A percentile compares a stretch with the other conserved stretches of the same genome.
phyloP scores from a whole-genome alignment of 2,329 filamentous ascomycete species.

The Cercospora zeae-maydis region DNA sequence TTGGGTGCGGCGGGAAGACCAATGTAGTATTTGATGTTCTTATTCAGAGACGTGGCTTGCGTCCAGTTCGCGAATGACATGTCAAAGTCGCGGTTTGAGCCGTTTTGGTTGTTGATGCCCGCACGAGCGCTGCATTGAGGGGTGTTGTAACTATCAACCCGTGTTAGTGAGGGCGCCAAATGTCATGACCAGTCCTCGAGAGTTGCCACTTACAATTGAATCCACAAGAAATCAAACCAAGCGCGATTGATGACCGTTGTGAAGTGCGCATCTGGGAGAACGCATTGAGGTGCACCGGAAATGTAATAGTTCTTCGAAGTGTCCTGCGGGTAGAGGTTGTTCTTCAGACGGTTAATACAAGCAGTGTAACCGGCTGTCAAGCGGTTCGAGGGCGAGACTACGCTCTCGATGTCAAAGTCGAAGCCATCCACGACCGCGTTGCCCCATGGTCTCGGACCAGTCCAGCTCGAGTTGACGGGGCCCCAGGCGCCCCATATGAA shows the following conservation, averaged over 20 bases:
- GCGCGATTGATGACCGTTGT: slow-evolving; percentile 36
- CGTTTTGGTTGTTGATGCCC: slow-evolving; percentile 38
- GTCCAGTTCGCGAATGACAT: slow-evolving; percentile 23
- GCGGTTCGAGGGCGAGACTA: slow-evolving; percentile 32
- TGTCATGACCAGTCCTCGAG: neutral
- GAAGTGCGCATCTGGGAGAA: slow-evolving; percentile 47
- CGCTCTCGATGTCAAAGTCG: slow-evolving; percentile 50
- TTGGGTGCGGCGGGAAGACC: slow-evolving; percentile 43
- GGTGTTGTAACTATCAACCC: slow-evolving; percentile 39
- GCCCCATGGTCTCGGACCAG: slow-evolving; percentile 45
- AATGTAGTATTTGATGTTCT: slow-evolving; percentile 52
- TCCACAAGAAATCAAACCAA: slow-evolving; percentile 46
- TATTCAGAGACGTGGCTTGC: slow-evolving; percentile 45
- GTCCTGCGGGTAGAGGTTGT: slow-evolving; percentile 37
- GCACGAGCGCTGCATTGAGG: slow-evolving; percentile 47
- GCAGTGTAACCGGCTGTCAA: slow-evolving; percentile 38
- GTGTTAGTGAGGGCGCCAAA: neutral
- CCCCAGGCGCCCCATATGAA: slow-evolving; percentile 49
- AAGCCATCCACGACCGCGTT: slow-evolving; percentile 51
- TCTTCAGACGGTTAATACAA: slow-evolving; percentile 49
- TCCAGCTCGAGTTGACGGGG: slow-evolving; percentile 28
- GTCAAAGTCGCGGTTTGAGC: slow-evolving; percentile 27
- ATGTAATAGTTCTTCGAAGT: slow-evolving; percentile 46
- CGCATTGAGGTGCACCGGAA: slow-evolving; percentile 48
- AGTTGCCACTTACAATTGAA: slow-evolving; percentile 36